phyloP scores from a whole-genome alignment of 2,329 filamentous ascomycete genomes.

The Aureobasidium namibiae region DNA sequence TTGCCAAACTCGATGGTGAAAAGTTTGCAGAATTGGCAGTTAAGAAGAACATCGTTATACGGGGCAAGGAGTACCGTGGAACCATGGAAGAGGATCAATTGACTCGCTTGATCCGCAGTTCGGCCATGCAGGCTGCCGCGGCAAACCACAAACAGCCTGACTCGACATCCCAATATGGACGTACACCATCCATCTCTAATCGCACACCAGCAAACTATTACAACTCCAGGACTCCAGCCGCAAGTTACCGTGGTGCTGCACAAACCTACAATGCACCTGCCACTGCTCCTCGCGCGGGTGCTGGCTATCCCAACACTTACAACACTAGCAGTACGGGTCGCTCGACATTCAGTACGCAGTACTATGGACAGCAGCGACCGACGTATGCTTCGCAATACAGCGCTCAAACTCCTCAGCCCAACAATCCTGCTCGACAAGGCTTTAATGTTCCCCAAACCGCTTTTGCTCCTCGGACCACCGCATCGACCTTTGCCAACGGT shows the following conservation, averaged over 20 bases:
- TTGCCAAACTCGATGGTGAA: conserved; percentile 78
- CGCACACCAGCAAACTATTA: conserved; percentile 7
- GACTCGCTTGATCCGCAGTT: conserved; percentile 33
- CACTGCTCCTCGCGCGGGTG: background rate
- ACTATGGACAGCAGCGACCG: background rate
- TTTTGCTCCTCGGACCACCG: conserved; percentile 6
- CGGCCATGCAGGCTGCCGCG: conserved; percentile 25
- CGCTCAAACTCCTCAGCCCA: conserved; percentile 1
- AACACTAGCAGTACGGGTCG: background rate
- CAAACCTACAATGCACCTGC: conserved; percentile 5
- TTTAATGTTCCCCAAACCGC: conserved; percentile 5
- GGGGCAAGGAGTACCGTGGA: conserved; percentile 65
- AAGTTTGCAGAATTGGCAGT: conserved; percentile 76
- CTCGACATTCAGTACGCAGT: conserved; percentile 5
- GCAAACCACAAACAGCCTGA: conserved; percentile 1
- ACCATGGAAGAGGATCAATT: conserved; percentile 75
- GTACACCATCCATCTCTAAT: conserved; percentile 12
- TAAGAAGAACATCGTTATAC: conserved; percentile 67
- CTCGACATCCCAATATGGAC: background rate
- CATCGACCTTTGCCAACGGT: conserved; percentile 16
- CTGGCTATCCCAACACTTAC: conserved; percentile 4
- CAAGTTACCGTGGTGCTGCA: conserved; percentile 18
- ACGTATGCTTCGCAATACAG: conserved; percentile 1
- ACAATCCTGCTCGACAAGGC: conserved; percentile 1
- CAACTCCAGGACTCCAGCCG: conserved; percentile 20